phyloP scores from a whole-genome alignment of 805 yeast species.

The Candida khao-thaluensis region DNA sequence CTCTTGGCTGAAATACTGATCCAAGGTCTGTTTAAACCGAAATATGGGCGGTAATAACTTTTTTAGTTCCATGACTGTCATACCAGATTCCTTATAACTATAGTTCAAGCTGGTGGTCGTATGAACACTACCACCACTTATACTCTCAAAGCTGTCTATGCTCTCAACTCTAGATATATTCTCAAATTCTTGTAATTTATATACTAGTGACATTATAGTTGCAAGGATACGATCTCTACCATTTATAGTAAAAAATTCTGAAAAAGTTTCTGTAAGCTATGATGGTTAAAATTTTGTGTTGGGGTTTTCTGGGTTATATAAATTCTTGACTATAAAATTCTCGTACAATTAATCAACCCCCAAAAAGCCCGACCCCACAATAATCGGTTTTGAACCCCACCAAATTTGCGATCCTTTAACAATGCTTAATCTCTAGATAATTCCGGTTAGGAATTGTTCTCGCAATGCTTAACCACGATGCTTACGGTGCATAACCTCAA shows the following conservation, averaged over 20 bases:
- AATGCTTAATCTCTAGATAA: conserved; percentile 1
- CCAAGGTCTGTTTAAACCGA: conserved; percentile 6
- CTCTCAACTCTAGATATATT: neutral
- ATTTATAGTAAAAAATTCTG: too few species aligned
- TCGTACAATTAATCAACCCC: conserved; percentile 2
- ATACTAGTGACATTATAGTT: neutral
- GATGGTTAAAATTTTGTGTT: conserved; percentile 2
- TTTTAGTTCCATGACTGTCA: conserved; percentile 13
- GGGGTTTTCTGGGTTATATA: too few species aligned
- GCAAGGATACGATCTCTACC: neutral
- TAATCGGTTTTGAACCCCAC: conserved; percentile 6
- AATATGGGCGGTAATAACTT: conserved; percentile 12
- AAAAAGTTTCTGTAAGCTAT: too few species aligned
- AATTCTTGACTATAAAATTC: conserved; percentile 3
- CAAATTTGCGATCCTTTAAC: conserved; percentile 2
- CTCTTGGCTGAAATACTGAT: conserved; percentile 14
- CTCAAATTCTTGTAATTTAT: conserved; percentile 3
- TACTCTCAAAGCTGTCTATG: conserved; percentile 1
- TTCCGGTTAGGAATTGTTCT: too few species aligned
- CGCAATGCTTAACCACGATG: too few species aligned
- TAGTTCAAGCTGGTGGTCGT: neutral
- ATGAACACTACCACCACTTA: conserved; percentile 2
- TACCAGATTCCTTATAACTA: neutral
- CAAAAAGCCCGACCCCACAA: conserved; percentile 4
- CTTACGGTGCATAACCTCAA: too few species aligned